Evolutionary conservation across 768 basidiomycete species (phyloP).

Genomic region (Boletus fagicola): DNA sequence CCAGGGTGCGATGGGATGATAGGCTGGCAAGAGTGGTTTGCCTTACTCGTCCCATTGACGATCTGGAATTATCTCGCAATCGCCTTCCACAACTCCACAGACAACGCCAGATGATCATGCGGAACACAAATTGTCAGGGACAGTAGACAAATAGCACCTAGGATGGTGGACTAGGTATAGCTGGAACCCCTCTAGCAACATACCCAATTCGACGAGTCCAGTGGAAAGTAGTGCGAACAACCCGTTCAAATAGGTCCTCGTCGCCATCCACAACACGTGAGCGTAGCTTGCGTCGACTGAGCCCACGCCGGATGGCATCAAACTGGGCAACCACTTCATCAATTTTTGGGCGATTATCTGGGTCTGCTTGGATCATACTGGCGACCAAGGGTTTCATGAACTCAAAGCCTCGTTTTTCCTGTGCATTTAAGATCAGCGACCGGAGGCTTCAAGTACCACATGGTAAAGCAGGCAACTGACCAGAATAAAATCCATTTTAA

Average conservation of each 20-base stretch:
- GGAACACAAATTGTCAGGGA: neutral
- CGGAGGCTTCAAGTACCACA: neutral
- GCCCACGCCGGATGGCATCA: constrained; percentile 1
- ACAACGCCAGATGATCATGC: neutral
- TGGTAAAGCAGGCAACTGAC: constrained; percentile 16
- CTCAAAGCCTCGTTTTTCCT: constrained; percentile 11
- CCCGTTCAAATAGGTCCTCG: constrained; percentile 12
- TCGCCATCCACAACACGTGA: constrained; percentile 25
- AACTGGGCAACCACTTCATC: constrained; percentile 23
- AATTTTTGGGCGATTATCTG: constrained; percentile 23
- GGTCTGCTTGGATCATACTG: constrained; percentile 25
- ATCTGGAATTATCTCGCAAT: too few species aligned
- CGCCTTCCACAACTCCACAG: neutral
- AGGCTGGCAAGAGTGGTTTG: too few species aligned
- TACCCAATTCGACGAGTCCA: constrained; percentile 26
- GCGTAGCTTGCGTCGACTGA: constrained; percentile 23
- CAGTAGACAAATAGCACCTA: neutral
- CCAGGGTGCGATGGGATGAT: too few species aligned
- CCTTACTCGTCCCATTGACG: too few species aligned
- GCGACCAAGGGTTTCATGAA: constrained; percentile 24
- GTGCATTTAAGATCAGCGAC: neutral
- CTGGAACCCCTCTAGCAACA: constrained; percentile 8
- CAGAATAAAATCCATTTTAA: constrained; percentile 33
- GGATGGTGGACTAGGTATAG: constrained; percentile 7
- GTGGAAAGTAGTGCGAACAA: constrained; percentile 14